phyloP scores from a whole-genome alignment of 208 protist genomes.

The Trypanosoma cruzi region DNA sequence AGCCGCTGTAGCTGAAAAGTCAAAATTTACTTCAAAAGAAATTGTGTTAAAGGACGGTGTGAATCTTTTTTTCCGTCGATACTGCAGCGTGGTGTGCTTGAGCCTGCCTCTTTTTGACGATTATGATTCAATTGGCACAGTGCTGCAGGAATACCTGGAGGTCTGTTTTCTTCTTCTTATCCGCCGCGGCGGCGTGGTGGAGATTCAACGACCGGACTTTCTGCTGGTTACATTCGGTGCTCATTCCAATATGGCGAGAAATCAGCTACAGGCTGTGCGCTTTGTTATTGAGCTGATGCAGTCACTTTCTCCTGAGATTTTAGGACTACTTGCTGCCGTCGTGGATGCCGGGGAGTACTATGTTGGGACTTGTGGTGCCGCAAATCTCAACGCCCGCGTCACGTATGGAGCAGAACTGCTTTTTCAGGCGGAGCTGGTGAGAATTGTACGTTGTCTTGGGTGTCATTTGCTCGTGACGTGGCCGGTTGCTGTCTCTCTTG shows the following conservation, averaged over 20 bases:
- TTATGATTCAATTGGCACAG: conserved; percentile 17
- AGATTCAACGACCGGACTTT: conserved; percentile 51
- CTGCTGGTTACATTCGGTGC: conserved; percentile 56
- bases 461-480: conserved; percentile 52
- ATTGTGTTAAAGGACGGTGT: conserved; percentile 37
- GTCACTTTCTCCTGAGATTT: conserved; percentile 8
- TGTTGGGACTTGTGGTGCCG: conserved; percentile 64
- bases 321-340: conserved; percentile 40
- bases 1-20: background rate
- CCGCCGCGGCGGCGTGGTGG: conserved; percentile 57
- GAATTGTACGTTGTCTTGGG: conserved; percentile 40
- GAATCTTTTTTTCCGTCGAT: conserved; percentile 50
- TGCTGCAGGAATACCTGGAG: conserved; percentile 43
- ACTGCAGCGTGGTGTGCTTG: conserved; percentile 44
- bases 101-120: background rate
- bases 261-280: conserved; percentile 56
- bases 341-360: conserved; percentile 69
- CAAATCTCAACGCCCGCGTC: conserved; percentile 39
- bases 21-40: conserved; percentile 35
- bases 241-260: conserved; percentile 48
- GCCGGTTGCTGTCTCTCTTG: conserved; percentile 46
- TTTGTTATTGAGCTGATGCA: conserved; percentile 53
- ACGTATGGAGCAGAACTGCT: conserved; percentile 37
- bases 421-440: conserved; percentile 36
- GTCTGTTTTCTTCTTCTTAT: conserved; percentile 43